Evolutionary conservation across 2,329 filamentous ascomycete genomes (phyloP), one percentile per base, ranked within the genome.

Genomic region (Acrocalymma vagum): DNA sequence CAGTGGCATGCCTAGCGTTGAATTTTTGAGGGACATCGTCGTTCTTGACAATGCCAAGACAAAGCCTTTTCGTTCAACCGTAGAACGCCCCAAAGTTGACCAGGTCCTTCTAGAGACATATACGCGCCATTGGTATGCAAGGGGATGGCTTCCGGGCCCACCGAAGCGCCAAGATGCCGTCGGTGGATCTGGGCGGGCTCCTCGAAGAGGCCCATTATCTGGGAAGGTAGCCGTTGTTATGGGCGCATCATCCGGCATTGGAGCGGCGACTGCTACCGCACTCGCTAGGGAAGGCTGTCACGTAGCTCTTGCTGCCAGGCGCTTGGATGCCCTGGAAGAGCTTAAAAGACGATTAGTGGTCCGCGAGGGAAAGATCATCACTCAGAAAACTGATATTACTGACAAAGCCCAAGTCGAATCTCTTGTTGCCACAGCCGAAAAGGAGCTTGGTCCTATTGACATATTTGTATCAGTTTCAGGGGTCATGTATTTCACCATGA

Each of bases 401-500:
- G 76, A 83, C 57, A 79, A 76, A 46, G 67, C 70, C 4, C 79
- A 91, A 55, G 86, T 91, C 5, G 81, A 87, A 54, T 77, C 78
- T 0, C 81, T 93, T 3, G 75, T 92, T 46, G 68, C 72, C 3
- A 75, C 79, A 0, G 77, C 86, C 1, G 74, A 74, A 17, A 76
- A 80, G 29, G 74, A 84, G 53, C 82, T 92, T 0, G 88, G 88
- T 0, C 81, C 85, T 0, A 76, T 92, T 29, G 88, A 93, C 63
- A 88, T 92, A 35, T 79, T 93, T n/a, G 82, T 93, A 33, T 84
- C 84, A 26, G 90, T 87, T 60, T 89, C 88, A 0, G 88, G 88
- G 23, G 88, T 93, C 63, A 93, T 93, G 88, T 93, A 93, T 73
- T 93, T 85, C 71, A 92, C 88, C 38, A 85, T 92, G 84, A 92